Base-by-base conservation (phyloP, 331 rosid species). In the Dryas integrifolia region DNA sequence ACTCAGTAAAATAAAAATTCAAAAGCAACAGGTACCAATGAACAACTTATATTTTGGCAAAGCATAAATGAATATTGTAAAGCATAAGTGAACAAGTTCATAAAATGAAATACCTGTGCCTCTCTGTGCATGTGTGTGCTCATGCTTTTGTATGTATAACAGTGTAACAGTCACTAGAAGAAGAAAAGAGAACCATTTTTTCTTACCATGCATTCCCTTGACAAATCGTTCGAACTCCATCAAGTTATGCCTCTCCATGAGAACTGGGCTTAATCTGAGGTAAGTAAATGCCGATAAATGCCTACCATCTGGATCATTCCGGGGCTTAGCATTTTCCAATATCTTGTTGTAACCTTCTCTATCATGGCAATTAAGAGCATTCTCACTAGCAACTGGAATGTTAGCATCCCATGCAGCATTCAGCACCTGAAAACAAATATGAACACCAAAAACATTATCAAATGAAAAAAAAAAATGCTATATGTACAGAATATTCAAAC, bases 151-250 rank as follows among this genome's bases (percentile, higher is more conserved):
- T 30, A 41, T 21, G 63, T 30, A 41, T 21, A 55, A 9, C 43
- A 47, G 35, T 24, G 21, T 41, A 18, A 30, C 2, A 2, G 35
- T 30, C 35, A 30, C 35, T 30, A 30, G 44, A 35, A 30, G 46
- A 47, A 69, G 13, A 41, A 13, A 38, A 26, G 18, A 62, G 81
- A 11, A 2, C 39, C n/a, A 56, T 7, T 9, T 11, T 55, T 65
- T 74, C 82, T 83, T 84, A 95, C 99, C 99, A 8, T 90, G 99
- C 99, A 95, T 92, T 86, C 86, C 86, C 89, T 87, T 92, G 83
- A 95, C 89, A 78, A 95, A 92, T 67, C 88, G 83, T 75, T 88
- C 98, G 48, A 95, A 95, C 82, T 95, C 99, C 35, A 70, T 5
- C 69, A 94, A 82, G 84, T 89, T 89, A 15, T 79, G 86, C 52